Evolutionary conservation across 768 basidiomycete species (phyloP), one percentile per base, ranked within the genome.

Genomic region (Pleurotus ostreatus): DNA sequence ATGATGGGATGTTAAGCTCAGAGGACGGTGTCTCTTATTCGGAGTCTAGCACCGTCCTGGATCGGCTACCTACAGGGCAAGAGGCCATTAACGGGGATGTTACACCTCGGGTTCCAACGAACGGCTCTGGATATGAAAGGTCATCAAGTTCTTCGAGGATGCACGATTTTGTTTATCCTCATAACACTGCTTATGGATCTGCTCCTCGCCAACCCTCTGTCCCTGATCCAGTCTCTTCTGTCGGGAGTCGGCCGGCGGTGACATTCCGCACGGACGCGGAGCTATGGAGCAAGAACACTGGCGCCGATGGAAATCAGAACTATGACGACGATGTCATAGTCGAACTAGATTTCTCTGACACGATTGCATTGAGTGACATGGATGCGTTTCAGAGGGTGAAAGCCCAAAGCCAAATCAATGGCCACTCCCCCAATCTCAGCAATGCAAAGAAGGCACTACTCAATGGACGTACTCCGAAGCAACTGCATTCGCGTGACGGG

Each of bases 271-370:
- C 82, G 0, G 82, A 83, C 58, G 83, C 85, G 6, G 83, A 86
- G 34, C 72, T 89, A 13, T 53, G 51, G 51, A 22, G 15, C 18
- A 39, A 53, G 15, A 12, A 49, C 18, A 39, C 37, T 11, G 18
- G 37, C 7, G 18, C 15, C 22, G 58, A 62, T 56, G 9, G 51
- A 64, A 5, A 38, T 23, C 15, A 71, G 39, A 72, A 71, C 2
- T 64, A 65, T 8, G 74, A 75, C n/a, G 80, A 80, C 4, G 75
- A 74, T 3, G 88, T 87, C 55, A 81, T 91, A 22, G 78, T 90
- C 8, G 89, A 90, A 66, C 81, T 91, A 49, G 86, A 88, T 65
- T 91, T 88, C 62, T 77, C 78, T 4, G 89, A 90, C 55, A 90
- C 80, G 43, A 84, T 86, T 56, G 83, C 85, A 18, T 67, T 91